Evolutionary conservation across 2,329 filamentous ascomycete genomes (phyloP).

Genomic region (Drechslerella dactyloides): DNA sequence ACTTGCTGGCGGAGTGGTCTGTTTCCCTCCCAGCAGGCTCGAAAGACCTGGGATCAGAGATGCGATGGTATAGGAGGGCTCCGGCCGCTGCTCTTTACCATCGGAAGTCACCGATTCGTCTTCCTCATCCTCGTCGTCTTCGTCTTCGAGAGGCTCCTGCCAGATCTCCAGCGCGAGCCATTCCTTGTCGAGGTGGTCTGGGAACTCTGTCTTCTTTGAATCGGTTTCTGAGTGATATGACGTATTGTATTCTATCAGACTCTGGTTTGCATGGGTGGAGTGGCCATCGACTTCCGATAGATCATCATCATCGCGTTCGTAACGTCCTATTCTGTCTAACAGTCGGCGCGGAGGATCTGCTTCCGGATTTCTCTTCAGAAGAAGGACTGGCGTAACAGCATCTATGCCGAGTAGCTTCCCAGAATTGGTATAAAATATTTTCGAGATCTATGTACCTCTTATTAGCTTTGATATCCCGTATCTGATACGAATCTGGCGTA

Average conservation of each 20-base stretch:
- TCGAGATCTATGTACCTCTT: constrained; percentile 67
- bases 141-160: constrained; percentile 66
- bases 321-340: constrained; percentile 61
- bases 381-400: constrained; percentile 72
- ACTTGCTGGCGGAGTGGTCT: constrained; percentile 51
- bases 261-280: constrained; percentile 58
- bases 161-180: constrained; percentile 93
- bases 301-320: constrained; percentile 55
- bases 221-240: constrained; percentile 56
- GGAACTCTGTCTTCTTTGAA: constrained; percentile 66
- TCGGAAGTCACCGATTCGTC: constrained; percentile 56
- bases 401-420: constrained; percentile 87
- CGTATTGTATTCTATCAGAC: constrained; percentile 53
- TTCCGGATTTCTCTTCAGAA: constrained; percentile 74
- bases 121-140: constrained; percentile 60
- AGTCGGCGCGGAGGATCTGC: constrained; percentile 68
- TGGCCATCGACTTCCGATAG: constrained; percentile 53
- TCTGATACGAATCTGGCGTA: neutral
- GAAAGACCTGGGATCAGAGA: constrained; percentile 47
- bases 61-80: constrained; percentile 28
- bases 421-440: constrained; percentile 91
- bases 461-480: neutral
- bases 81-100: constrained; percentile 11
- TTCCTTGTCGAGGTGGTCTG: constrained; percentile 79
- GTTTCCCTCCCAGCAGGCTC: constrained; percentile 24